Conservation (phyloP, 2,329 filamentous ascomycete species). For the Aureobasidium namibiae region DNA sequence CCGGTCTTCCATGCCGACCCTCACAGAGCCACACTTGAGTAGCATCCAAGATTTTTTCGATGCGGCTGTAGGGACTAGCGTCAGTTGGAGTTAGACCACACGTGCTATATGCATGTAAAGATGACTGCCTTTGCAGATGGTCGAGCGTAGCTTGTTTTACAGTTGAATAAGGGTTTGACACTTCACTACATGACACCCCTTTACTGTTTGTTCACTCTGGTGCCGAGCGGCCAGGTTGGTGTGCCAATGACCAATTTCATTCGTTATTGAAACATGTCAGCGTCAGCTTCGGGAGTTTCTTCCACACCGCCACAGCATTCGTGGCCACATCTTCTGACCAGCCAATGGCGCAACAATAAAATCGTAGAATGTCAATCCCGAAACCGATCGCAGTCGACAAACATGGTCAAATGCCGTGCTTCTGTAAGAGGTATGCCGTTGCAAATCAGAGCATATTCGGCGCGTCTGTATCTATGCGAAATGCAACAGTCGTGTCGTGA, state of each 20-base stretch:
- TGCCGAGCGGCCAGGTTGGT: not conserved
- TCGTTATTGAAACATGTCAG: not conserved
- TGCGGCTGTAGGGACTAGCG: not conserved
- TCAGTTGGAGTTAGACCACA: not conserved
- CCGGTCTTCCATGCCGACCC: not conserved
- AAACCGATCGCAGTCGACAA: not conserved
- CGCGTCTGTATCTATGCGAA: not conserved
- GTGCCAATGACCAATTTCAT: not conserved
- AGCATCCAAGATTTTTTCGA: not conserved
- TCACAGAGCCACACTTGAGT: not conserved
- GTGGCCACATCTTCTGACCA: not conserved
- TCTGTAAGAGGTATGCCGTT: not conserved
- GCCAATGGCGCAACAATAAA: not conserved
- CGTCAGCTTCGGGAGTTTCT: not conserved
- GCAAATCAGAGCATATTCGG: not conserved
- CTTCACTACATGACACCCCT: not conserved
- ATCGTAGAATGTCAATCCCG: not conserved
- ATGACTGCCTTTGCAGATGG: conserved; percentile 1
- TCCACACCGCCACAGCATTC: not conserved
- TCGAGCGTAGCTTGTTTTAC: conserved; percentile 1
- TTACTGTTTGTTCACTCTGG: not conserved
- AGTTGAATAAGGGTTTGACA: not conserved
- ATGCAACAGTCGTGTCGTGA: not conserved
- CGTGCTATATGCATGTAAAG: conserved; percentile 6
- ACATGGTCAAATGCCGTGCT: not conserved